Evolutionary conservation across 768 basidiomycete species (phyloP).

Genomic region (Russula ochroleuca): DNA sequence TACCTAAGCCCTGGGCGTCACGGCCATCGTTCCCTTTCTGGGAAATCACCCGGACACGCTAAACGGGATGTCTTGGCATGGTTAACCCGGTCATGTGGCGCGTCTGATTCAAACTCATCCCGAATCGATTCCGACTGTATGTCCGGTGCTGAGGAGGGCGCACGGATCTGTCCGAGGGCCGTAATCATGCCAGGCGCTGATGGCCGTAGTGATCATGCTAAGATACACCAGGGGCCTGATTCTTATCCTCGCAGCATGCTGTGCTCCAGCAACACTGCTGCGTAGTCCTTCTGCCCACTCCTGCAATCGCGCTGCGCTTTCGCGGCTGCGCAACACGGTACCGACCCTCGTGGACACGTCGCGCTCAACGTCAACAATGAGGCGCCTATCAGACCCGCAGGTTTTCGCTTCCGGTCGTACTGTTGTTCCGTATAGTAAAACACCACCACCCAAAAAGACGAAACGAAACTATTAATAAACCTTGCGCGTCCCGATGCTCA

Average conservation of each 20-base stretch:
- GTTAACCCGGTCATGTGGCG: too few species aligned
- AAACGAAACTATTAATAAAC: not conserved
- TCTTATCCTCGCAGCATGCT: too few species aligned
- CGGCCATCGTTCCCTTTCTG: not conserved
- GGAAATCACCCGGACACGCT: too few species aligned
- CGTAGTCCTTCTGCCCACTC: too few species aligned
- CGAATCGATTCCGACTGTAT: too few species aligned
- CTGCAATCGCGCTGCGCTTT: not conserved
- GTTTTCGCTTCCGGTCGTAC: not conserved
- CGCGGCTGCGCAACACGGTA: not conserved
- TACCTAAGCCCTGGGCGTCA: conserved; percentile 1
- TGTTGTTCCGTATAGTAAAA: not conserved
- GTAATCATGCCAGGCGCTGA: too few species aligned
- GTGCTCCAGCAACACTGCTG: not conserved
- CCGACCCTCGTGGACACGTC: not conserved
- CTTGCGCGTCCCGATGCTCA: conserved; percentile 2
- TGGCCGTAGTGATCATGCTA: too few species aligned
- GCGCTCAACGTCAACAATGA: not conserved
- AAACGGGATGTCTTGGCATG: too few species aligned
- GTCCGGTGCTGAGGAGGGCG: too few species aligned
- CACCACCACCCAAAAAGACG: not conserved
- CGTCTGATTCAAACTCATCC: too few species aligned
- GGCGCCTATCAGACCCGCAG: not conserved
- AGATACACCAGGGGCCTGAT: too few species aligned
- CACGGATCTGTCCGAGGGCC: too few species aligned